phyloP scores from a whole-genome alignment of 352 stramenopile species.

The Globisporangium takayamanum region DNA sequence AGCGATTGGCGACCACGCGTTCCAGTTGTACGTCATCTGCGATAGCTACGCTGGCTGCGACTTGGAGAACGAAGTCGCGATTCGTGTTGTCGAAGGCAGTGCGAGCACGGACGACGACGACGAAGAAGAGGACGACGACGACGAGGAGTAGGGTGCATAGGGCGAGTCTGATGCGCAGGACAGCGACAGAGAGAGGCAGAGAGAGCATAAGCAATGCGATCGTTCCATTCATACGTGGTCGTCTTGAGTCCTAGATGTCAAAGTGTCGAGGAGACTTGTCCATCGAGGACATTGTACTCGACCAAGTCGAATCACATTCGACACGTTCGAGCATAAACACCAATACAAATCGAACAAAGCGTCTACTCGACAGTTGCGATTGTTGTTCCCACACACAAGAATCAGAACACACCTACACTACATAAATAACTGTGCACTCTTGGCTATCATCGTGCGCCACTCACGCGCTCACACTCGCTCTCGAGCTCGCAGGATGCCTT shows the following conservation, averaged over 20 bases:
- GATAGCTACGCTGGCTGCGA: conserved; percentile 98
- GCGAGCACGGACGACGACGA: conserved; percentile 38
- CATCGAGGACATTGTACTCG: no score
- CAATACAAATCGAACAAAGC: no score
- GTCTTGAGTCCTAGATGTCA: no score
- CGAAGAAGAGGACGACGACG: conserved; percentile 34
- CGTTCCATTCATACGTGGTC: no score
- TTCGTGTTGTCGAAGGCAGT: conserved; percentile 52
- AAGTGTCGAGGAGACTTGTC: no score
- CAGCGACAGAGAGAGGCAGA: not conserved
- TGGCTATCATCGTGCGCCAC: not conserved
- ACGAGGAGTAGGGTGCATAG: conserved; percentile 14
- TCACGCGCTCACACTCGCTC: not conserved
- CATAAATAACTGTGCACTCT: not conserved
- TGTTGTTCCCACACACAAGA: no score
- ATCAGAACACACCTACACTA: not conserved
- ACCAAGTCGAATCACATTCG: no score
- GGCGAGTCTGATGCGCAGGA: not conserved
- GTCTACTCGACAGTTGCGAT: no score
- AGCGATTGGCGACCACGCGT: conserved; percentile 89
- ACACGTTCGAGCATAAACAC: no score
- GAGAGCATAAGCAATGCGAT: not conserved
- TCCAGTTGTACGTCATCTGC: conserved; percentile 98
- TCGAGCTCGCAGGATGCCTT: conserved; percentile 15
- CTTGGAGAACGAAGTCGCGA: conserved; percentile 92